Evolutionary conservation across 352 stramenopile genomes (phyloP).

Genomic region (Pythium brachiatum): DNA sequence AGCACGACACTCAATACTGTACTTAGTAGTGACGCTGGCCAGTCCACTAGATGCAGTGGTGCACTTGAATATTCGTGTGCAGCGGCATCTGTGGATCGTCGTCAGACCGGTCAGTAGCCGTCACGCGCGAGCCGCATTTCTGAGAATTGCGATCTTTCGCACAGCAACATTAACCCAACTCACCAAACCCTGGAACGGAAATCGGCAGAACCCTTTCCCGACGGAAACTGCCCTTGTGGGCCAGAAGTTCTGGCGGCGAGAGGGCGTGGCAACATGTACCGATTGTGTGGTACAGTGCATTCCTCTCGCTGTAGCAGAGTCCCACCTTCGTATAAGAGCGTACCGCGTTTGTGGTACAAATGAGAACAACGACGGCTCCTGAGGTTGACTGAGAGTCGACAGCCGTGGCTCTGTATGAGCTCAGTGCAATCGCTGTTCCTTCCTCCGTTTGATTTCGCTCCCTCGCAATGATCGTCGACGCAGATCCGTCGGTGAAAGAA

Average conservation of each 20-base stretch:
- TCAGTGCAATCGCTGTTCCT: too few relatives aligned
- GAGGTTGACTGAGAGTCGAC: too few relatives aligned
- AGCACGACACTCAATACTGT: too few relatives aligned
- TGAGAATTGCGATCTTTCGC: conserved; percentile 7
- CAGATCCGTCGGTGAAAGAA: background rate
- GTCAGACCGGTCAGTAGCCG: background rate
- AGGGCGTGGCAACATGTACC: background rate
- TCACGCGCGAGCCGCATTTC: background rate
- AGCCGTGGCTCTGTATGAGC: too few relatives aligned
- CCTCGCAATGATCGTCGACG: background rate
- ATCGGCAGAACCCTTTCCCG: background rate
- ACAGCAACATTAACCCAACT: background rate
- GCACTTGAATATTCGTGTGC: too few relatives aligned
- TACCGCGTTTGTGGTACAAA: too few relatives aligned
- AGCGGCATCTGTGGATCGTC: too few relatives aligned
- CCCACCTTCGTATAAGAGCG: background rate
- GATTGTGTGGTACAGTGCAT: background rate
- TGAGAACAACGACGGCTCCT: too few relatives aligned
- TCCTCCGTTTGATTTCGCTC: too few relatives aligned
- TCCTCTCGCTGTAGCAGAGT: background rate
- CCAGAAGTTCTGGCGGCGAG: too few relatives aligned
- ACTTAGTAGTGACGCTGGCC: too few relatives aligned
- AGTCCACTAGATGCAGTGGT: too few relatives aligned
- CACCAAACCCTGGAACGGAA: conserved; percentile 14
- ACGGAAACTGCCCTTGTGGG: background rate